Base-by-base conservation (phyloP, 179 eudicot species). In the Beta macrorhiza region DNA sequence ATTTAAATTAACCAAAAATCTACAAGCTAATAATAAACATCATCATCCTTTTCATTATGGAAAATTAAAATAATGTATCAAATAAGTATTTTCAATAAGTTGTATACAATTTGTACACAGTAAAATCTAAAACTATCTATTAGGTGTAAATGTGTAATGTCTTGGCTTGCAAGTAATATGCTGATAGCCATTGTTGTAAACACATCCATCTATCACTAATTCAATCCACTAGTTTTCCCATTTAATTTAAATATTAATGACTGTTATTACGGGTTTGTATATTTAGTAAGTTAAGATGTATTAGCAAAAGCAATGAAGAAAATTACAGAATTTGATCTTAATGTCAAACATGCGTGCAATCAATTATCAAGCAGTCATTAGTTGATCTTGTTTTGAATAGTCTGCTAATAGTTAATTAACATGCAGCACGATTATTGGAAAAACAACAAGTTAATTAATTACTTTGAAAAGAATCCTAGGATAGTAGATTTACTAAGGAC, bases 131-230 rank as follows among this genome's bases (percentile, higher is more conserved):
- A 17, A 62, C 5, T 42, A 0, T 37, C 20, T 67, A 42, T 67
- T 42, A 67, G 7, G 5, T 29, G 19, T 25, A 25, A 25, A 25
- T 25, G 25, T 25, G 25, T 32, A 67, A 25, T 15, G 47, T 67
- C 45, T 67, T 32, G 45, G 32, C 62, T 69, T 63, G 78, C 68
- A 82, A 77, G 78, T 62, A 19, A 70, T 45, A 5, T 55, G 74
- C 49, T 47, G 16, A 20, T 29, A 53, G 12, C 56, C 72, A 44
- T 47, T 58, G 22, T 29, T 29, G 32, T 29, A 53, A 19, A 80
- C 68, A 73, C 78, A 65, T 9, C 29, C 78, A 74, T 9, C 29
- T 78, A 57, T 73, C 55, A 45, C 47, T 47, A 56, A 64, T 12
- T 8, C 32, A 25, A 32, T 6, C 42, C 47, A 17, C n/a, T 47